A percentile compares a stretch with the other conserved stretches of the same genome.
Evolutionary conservation across 208 protist genomes (phyloP).

Genomic region (Porcisia hertigi): DNA sequence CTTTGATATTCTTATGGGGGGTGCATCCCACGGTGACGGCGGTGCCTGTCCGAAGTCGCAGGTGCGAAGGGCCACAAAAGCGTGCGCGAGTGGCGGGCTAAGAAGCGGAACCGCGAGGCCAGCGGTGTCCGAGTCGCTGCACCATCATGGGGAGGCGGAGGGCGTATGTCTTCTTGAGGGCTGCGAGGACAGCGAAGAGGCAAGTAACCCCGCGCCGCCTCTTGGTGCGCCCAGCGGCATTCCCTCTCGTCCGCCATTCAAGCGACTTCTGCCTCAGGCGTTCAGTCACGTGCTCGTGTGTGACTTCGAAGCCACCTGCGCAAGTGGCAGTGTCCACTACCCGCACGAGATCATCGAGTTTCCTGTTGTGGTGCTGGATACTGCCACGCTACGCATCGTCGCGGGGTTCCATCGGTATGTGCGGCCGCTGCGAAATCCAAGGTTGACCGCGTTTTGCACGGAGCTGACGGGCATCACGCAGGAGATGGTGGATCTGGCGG

Average conservation of each 20-base stretch:
- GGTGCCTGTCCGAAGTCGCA: conserved; percentile 30
- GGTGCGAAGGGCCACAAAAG: conserved; percentile 37
- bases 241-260: conserved; percentile 34
- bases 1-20: conserved; percentile 62
- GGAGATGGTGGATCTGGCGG: conserved; percentile 78
- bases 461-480: conserved; percentile 96
- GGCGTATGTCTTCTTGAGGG: background rate
- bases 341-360: conserved; percentile 97
- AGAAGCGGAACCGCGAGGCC: background rate
- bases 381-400: conserved; percentile 54
- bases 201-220: conserved; percentile 2
- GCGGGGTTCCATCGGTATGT: conserved; percentile 93
- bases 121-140: background rate
- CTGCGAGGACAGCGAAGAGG: conserved; percentile 1
- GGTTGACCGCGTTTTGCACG: conserved; percentile 92
- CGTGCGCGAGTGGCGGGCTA: conserved; percentile 22
- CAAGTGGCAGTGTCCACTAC: conserved; percentile 54
- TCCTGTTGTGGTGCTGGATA: conserved; percentile 91
- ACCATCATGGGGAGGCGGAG: background rate
- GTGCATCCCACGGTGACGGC: conserved; percentile 21
- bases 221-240: conserved; percentile 29
- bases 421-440: conserved; percentile 72
- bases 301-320: conserved; percentile 94
- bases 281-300: conserved; percentile 91
- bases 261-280: conserved; percentile 57